Conservation (phyloP, 1,284 basidiomycete species). For the Sparassis latifolia region DNA sequence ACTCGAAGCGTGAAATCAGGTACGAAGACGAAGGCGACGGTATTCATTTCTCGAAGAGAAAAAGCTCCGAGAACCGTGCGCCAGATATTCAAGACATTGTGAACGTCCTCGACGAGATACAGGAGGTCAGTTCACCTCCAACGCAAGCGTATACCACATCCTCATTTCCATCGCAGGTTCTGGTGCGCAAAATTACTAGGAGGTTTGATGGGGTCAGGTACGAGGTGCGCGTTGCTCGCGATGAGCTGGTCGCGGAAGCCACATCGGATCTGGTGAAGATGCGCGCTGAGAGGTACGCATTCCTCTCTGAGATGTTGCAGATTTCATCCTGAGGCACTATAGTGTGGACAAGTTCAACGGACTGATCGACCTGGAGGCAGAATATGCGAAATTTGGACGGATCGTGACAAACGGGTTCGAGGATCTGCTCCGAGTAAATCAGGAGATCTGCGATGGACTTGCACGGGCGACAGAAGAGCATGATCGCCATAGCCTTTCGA, state of each 20-base stretch:
- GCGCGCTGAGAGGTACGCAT: constrained; percentile 30
- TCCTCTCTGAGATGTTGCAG: constrained; percentile 8
- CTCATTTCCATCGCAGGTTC: constrained; percentile 23
- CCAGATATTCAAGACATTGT: constrained; percentile 17
- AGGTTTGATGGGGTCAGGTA: constrained; percentile 35
- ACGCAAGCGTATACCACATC: too few species aligned
- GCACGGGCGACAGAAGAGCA: constrained; percentile 28
- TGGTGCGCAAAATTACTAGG: constrained; percentile 35
- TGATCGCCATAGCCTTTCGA: constrained; percentile 28
- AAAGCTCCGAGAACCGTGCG: not conserved
- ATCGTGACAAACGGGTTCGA: constrained; percentile 28
- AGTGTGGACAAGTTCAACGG: constrained; percentile 36
- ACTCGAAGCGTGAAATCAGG: not conserved
- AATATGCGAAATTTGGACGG: constrained; percentile 32
- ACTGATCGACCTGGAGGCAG: constrained; percentile 35
- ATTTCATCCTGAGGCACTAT: constrained; percentile 5
- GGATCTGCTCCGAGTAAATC: constrained; percentile 27
- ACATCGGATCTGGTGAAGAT: constrained; percentile 33
- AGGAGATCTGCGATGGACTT: constrained; percentile 21
- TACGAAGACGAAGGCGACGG: not conserved
- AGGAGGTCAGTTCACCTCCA: constrained; percentile 12
- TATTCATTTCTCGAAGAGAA: not conserved
- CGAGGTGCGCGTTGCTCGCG: constrained; percentile 34
- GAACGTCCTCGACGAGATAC: constrained; percentile 17
- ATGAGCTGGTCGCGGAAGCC: constrained; percentile 35